These are phyloP conservation scores for Dipodascopsis tothii DNA, from an alignment of 805 yeast genomes.

Conservation along the genomic window DNA sequence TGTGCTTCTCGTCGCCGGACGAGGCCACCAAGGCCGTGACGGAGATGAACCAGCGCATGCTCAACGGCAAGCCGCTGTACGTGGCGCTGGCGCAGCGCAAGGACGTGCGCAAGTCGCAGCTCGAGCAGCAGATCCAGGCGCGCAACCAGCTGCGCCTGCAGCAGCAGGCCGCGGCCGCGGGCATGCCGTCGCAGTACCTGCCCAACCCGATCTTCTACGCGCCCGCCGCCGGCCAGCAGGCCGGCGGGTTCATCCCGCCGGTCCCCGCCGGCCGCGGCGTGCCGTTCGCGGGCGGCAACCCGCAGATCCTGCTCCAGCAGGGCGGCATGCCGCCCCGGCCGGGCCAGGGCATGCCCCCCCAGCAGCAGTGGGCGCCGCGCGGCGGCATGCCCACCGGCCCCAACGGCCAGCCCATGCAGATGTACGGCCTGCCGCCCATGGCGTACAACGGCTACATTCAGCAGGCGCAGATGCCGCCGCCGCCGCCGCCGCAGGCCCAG, in stretches of 20 bases:
- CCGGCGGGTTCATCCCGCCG: slow-evolving; percentile 78
- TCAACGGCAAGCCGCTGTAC: slow-evolving; percentile 90
- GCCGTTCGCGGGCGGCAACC: slow-evolving; percentile 35
- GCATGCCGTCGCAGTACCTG: slow-evolving; percentile 80
- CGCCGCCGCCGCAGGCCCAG: slow-evolving; percentile 35
- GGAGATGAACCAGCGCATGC: slow-evolving; percentile 96
- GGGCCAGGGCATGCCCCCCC: slow-evolving; percentile 30
- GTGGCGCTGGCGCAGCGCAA: slow-evolving; percentile 98
- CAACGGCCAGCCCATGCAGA: slow-evolving; percentile 76
- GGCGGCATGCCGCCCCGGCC: slow-evolving; percentile 31
- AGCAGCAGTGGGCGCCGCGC: slow-evolving; percentile 44
- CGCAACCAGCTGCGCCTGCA: slow-evolving; percentile 97
- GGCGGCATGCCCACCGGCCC: slow-evolving; percentile 55
- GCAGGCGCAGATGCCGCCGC: slow-evolving; percentile 36
- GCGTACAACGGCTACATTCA: slow-evolving; percentile 44
- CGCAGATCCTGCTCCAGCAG: slow-evolving; percentile 34
- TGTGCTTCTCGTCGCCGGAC: slow-evolving; percentile 94
- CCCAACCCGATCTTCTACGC: slow-evolving; percentile 71
- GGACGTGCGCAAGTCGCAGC: slow-evolving; percentile 93
- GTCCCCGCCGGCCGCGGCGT: slow-evolving; percentile 58
- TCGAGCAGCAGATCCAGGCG: slow-evolving; percentile 96
- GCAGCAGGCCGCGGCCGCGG: slow-evolving; percentile 77
- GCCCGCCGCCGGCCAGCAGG: slow-evolving; percentile 41
- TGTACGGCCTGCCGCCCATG: slow-evolving; percentile 80
- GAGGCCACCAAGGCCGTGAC: slow-evolving; percentile 98